Base-by-base conservation (phyloP, 1,139 yeast genomes). In the Pneumocystis wakefieldiae region DNA sequence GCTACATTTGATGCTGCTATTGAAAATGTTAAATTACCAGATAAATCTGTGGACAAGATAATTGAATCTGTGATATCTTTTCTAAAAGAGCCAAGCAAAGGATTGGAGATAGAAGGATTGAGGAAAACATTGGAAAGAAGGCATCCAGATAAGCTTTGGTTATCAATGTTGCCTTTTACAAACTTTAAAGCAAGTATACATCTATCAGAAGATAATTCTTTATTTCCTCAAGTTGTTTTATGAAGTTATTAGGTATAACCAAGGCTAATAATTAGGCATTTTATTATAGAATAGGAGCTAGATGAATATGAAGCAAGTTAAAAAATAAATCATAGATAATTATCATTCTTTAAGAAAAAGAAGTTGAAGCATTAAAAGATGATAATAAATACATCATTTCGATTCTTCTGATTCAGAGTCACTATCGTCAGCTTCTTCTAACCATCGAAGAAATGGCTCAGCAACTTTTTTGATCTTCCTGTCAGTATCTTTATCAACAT, bases 401-500 rank as follows among this genome's bases (percentile, higher is more conserved):
- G 78, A 81, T 59, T 78, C 82, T 61, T 71, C 68, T 61, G 78
- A 81, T 59, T 78, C 82, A 29, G 79, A 82, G 66, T 83, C 84
- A 67, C 85, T 92, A 70, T 86, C 87, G 69, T 90, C 97, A 66
- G 98, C 97, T 75, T 87, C 92, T 73, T 89, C 85, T 69, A 92
- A 82, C 98, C 98, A 92, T 70, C 86, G 84, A 68, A 92, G 78
- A 77, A 92, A 92, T 57, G 97, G 96, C 77, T 89, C 90, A 67
- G 97, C 97, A 61, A 96, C 95, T 76, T 85, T 88, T 76, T 97
- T 87, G 63, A 92, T 96, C 81, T 89, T 91, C 78, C 91, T 91
- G 63, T 95, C 86, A 60, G 84, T 81, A 62, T 90, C 96, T 78
- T 91, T 92, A 67, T 95, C 88, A 66, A 91, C 97, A 71, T 86